Conservation (phyloP, 441 rosid genomes). For the Pelargonium fulgidum region DNA sequence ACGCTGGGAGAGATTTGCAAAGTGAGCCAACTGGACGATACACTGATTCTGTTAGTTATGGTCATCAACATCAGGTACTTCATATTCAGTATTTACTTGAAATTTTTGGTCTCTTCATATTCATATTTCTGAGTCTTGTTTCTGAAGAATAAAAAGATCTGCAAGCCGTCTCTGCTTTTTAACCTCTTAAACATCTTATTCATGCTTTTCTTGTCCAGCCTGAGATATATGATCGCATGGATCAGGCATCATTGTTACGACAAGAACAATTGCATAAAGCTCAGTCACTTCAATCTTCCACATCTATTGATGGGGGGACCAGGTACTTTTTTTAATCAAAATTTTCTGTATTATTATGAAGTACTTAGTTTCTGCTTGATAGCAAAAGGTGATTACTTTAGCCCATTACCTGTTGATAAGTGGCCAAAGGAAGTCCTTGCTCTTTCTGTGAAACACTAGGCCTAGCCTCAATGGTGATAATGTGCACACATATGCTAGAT, state of each 20-base stretch:
- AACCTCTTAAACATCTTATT: constrained; percentile 12
- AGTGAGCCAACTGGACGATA: constrained; percentile 60
- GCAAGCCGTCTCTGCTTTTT: constrained; percentile 3
- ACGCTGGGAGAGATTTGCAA: constrained; percentile 67
- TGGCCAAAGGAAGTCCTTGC: constrained; percentile 27
- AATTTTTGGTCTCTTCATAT: constrained; percentile 4
- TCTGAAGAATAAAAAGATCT: constrained; percentile 8
- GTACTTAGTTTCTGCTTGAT: constrained; percentile 20
- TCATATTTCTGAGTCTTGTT: not conserved
- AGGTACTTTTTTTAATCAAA: constrained; percentile 46
- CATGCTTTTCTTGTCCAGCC: constrained; percentile 36
- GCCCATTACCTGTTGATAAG: constrained; percentile 17
- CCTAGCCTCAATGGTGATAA: constrained; percentile 23
- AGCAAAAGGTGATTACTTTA: constrained; percentile 17
- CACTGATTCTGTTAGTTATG: constrained; percentile 58
- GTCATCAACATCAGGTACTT: constrained; percentile 74
- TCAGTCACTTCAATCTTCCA: constrained; percentile 59
- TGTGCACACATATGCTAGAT: constrained; percentile 36
- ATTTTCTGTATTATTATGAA: constrained; percentile 13
- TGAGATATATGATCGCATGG: constrained; percentile 69
- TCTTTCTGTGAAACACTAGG: constrained; percentile 17
- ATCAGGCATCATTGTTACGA: constrained; percentile 70
- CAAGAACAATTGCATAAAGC: constrained; percentile 80
- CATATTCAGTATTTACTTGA: constrained; percentile 14
- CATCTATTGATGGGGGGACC: constrained; percentile 63